Base-by-base conservation (phyloP, 1,284 basidiomycete species). In the Phaffia rhodozyma region DNA sequence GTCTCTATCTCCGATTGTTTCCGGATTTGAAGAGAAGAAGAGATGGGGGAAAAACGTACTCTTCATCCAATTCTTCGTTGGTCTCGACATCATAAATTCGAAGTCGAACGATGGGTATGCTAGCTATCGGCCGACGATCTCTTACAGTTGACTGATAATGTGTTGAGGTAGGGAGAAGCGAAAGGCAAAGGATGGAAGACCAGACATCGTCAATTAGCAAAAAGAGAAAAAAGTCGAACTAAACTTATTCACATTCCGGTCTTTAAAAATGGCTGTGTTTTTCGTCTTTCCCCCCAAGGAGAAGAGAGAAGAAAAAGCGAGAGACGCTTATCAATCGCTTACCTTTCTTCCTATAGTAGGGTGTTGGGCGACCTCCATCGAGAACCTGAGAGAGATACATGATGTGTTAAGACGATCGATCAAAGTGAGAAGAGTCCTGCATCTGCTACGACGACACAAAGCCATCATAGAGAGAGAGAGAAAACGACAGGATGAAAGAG, bases 71-170 rank as follows among this genome's bases (percentile, higher is more conserved):
- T 30, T 50, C 52, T 1, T 58, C 58, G 5, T 43, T 27, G 2
- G 50, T 23, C n/a, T 38, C 21, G n/a, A 60, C 58, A 30, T 64
- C 47, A 5, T 27, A 25, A 16, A 55, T 30, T 27, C 57, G 38
- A 2, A 64, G 20, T 27, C 62, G 58, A 0, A 58, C 56, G 30
- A 64, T 64, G 23, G 62, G 62, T 21, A 64, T 58, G 48, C 58
- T 64, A n/a, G 62, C 57, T 20, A 64, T 59, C 6, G 62, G 62
- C 27, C 62, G 52, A 30, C 62, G 57, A 32, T 64, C 62, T 50
- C 60, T 55, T 43, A 55, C 58, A n/a, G 58, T 58, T 34, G 62
- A 64, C 62, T 64, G 56, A 0, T 43, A 16, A 16, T 43, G 5
- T 34, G 32, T 34, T 34, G 32, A 34, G n/a, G n/a, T n/a, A n/a